Evolutionary conservation across 257 asterid species (phyloP).

Genomic region (Plantago major): DNA sequence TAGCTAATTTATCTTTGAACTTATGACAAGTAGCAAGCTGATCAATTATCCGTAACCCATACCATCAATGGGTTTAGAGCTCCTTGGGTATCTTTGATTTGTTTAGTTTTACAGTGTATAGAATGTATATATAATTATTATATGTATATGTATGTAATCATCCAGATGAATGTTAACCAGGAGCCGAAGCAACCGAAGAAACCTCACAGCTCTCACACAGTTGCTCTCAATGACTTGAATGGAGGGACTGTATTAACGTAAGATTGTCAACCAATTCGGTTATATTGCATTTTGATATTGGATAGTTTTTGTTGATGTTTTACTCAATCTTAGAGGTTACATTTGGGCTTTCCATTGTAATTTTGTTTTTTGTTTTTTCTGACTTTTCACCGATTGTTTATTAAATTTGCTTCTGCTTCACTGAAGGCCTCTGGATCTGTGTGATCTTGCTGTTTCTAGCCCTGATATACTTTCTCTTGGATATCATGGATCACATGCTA

Average conservation of each 20-base stretch:
- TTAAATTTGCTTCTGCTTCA: conserved; percentile 16
- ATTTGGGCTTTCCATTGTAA: neutral
- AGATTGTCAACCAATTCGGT: conserved; percentile 27
- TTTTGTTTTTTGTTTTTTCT: conserved; percentile 10
- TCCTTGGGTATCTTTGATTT: conserved; percentile 2
- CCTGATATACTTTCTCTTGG: conserved; percentile 61
- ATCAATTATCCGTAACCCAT: conserved; percentile 8
- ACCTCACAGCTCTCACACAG: conserved; percentile 81
- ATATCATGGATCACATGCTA: conserved; percentile 58
- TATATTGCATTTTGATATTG: neutral
- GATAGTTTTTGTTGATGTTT: conserved; percentile 12
- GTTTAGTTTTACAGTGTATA: conserved; percentile 6
- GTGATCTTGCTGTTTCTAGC: conserved; percentile 54
- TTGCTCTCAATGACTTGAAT: conserved; percentile 70
- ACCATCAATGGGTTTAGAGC: conserved; percentile 1
- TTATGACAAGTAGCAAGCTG: neutral
- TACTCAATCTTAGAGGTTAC: neutral
- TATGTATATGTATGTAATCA: too few relatives aligned
- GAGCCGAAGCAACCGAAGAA: conserved; percentile 75
- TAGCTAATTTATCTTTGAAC: too few relatives aligned
- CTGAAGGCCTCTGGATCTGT: conserved; percentile 88
- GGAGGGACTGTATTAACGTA: conserved; percentile 83
- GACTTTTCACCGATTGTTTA: neutral
- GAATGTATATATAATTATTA: neutral
- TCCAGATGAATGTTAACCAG: conserved; percentile 42